phyloP scores from a whole-genome alignment of 331 rosid species.

The Quercus phellos region DNA sequence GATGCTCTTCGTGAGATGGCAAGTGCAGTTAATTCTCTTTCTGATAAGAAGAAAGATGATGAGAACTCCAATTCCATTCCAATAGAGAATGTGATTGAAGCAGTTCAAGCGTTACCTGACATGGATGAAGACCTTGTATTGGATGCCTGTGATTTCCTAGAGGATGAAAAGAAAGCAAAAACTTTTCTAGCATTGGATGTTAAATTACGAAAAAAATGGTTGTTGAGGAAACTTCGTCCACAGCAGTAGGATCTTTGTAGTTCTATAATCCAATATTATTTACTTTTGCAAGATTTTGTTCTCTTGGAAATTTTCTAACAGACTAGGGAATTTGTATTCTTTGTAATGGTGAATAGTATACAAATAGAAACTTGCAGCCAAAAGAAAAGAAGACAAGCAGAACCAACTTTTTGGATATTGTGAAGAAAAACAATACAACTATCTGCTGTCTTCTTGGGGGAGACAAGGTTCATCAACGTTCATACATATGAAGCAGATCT shows the following conservation, averaged over 20 bases:
- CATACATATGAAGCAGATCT: no score
- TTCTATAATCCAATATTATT: neutral
- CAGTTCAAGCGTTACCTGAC: constrained; percentile 68
- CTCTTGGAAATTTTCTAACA: neutral
- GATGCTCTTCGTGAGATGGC: constrained; percentile 57
- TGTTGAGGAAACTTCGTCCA: constrained; percentile 62
- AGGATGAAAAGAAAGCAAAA: constrained; percentile 75
- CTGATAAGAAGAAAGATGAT: constrained; percentile 35
- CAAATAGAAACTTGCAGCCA: neutral
- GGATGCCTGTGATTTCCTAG: constrained; percentile 75
- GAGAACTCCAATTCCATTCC: constrained; percentile 33
- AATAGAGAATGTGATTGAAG: constrained; percentile 55
- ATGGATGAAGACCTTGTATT: constrained; percentile 76
- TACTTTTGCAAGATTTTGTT: neutral
- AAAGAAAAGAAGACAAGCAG: neutral
- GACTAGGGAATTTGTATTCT: neutral
- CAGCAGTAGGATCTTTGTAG: constrained; percentile 15
- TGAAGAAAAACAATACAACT: no score
- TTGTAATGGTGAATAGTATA: neutral
- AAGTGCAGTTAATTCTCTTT: constrained; percentile 47
- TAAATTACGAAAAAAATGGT: constrained; percentile 64
- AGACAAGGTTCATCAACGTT: no score
- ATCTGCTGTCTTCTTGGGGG: no score
- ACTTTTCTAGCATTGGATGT: constrained; percentile 66
- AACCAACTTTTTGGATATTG: neutral